Percentiles rank a stretch among this genome's conserved stretches.
Conservation (phyloP, 139 green algal genomes). For the Micractinium conductrix region DNA sequence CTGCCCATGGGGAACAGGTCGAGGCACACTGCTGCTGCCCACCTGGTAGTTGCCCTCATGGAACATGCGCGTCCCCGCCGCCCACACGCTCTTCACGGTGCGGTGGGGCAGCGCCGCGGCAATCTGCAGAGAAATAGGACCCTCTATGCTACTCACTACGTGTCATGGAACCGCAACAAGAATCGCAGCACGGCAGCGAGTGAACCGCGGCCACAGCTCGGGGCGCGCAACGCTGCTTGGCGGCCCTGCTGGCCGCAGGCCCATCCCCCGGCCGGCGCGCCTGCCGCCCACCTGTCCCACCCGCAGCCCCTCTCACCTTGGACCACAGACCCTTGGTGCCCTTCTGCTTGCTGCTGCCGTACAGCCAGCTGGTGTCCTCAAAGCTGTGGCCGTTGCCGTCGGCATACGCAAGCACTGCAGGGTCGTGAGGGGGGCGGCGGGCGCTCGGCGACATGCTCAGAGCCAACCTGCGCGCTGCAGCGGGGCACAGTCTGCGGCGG, state of each 20-base stretch:
- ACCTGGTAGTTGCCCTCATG: constrained; percentile 60
- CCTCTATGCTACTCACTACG: background rate
- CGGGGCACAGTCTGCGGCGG: background rate
- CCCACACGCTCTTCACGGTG: constrained; percentile 69
- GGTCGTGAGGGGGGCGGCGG: background rate
- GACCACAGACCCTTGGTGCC: constrained; percentile 28
- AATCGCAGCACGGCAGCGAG: too few species aligned
- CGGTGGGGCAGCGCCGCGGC: constrained; percentile 65
- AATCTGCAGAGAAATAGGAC: constrained; percentile 17
- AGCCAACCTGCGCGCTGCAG: background rate
- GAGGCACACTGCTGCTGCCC: too few species aligned
- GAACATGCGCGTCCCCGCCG: constrained; percentile 62
- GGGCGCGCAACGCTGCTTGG: background rate
- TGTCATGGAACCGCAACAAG: too few species aligned
- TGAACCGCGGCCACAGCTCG: background rate
- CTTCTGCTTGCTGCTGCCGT: constrained; percentile 27
- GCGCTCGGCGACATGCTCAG: background rate
- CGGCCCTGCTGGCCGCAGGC: background rate
- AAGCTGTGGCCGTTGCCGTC: constrained; percentile 14
- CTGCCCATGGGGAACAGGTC: too few species aligned
- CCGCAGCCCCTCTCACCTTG: too few species aligned
- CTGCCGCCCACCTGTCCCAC: too few species aligned
- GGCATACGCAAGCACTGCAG: constrained; percentile 45
- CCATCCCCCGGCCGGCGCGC: too few species aligned
- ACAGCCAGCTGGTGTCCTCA: constrained; percentile 50